Conservation (phyloP, 306 rosid genomes). For the Urtica urens region DNA sequence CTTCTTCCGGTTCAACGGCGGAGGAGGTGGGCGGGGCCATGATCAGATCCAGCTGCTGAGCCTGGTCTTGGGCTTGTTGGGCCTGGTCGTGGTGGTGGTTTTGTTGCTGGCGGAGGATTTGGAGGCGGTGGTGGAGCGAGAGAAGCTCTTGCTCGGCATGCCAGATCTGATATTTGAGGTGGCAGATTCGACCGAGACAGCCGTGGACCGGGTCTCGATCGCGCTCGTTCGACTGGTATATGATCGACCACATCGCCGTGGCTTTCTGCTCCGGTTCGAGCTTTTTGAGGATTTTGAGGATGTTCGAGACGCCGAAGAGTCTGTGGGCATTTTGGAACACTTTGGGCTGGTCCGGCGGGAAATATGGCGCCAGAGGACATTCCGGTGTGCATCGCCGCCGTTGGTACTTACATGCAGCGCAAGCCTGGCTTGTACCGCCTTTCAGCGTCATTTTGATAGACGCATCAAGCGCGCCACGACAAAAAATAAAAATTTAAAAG, state of each 20-base stretch:
- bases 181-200: constrained; percentile 42
- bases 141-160: constrained; percentile 43
- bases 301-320: constrained; percentile 65
- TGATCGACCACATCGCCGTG: constrained; percentile 54
- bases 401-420: constrained; percentile 67
- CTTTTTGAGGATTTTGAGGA: constrained; percentile 32
- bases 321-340: constrained; percentile 51
- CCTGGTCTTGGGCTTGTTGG: neutral
- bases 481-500: neutral
- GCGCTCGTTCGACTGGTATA: constrained; percentile 43
- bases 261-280: constrained; percentile 33
- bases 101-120: constrained; percentile 40
- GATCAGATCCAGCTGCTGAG: constrained; percentile 34
- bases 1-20: neutral
- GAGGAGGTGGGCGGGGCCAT: constrained; percentile 31
- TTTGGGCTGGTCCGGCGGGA: constrained; percentile 65
- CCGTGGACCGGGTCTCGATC: constrained; percentile 54
- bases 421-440: constrained; percentile 59
- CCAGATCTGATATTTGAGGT: constrained; percentile 35
- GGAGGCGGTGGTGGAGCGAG: constrained; percentile 40
- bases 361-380: constrained; percentile 54
- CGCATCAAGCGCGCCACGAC: no score
- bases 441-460: constrained; percentile 53
- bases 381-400: constrained; percentile 56
- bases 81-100: constrained; percentile 14